A percentile compares a stretch with the other conserved stretches of the same genome.
These are phyloP conservation scores for Colletotrichum agaves DNA, from an alignment of 2,329 filamentous ascomycete genomes.

Conservation along the genomic window DNA sequence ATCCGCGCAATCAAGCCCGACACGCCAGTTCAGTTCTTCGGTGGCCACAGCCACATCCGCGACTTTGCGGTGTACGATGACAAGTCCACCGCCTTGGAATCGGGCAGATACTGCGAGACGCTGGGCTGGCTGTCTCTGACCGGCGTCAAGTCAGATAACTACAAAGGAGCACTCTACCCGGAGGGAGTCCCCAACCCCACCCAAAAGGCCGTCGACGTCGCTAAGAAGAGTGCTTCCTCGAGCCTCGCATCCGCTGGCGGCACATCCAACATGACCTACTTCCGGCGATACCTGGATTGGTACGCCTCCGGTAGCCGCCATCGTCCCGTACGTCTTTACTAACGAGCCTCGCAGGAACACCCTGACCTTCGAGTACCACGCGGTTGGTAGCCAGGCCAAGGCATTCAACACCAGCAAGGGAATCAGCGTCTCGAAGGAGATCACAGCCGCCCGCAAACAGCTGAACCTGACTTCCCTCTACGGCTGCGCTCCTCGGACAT, in stretches of 20 bases:
- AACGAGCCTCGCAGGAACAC: neutral
- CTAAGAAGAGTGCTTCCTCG: neutral
- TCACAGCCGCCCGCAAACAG: constrained; percentile 60
- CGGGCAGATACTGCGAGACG: constrained; percentile 75
- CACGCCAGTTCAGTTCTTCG: constrained; percentile 72
- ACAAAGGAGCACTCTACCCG: constrained; percentile 48
- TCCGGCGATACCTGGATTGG: constrained; percentile 75
- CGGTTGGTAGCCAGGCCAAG: constrained; percentile 55
- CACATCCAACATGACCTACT: constrained; percentile 56
- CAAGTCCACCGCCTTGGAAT: constrained; percentile 69
- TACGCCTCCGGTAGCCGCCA: constrained; percentile 60
- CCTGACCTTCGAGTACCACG: constrained; percentile 68
- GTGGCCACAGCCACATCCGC: constrained; percentile 72
- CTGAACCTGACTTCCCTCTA: constrained; percentile 67
- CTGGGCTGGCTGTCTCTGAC: constrained; percentile 74
- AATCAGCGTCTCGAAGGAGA: constrained; percentile 56
- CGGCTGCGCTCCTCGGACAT: constrained; percentile 70
- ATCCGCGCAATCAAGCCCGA: constrained; percentile 67
- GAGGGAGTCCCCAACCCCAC: constrained; percentile 51
- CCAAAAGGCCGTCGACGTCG: constrained; percentile 47
- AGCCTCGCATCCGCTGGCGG: constrained; percentile 29
- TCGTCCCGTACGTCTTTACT: accelerated
- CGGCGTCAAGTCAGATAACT: constrained; percentile 62
- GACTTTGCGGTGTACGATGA: constrained; percentile 74
- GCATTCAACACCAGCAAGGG: constrained; percentile 49